Conservation (phyloP, 805 yeast species). For the Cyberlindnera samutprakarnensis region DNA sequence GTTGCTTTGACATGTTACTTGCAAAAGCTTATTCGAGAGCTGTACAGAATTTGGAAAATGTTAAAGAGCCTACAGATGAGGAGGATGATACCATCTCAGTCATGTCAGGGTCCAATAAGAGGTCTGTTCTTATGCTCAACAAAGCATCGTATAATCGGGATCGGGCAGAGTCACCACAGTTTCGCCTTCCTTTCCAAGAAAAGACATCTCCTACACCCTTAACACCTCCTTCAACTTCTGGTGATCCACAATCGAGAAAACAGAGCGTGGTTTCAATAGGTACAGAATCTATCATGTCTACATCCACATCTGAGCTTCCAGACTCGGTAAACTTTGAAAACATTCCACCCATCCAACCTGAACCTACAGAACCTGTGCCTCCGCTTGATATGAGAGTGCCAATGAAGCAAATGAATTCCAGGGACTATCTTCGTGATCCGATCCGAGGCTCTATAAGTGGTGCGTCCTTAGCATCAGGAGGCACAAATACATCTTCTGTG, state of each 20-base stretch:
- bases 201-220: conserved; percentile 10
- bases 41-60: conserved; percentile 24
- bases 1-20: conserved; percentile 53
- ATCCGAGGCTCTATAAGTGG: conserved; percentile 43
- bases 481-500: conserved; percentile 3
- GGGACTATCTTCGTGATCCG: conserved; percentile 24
- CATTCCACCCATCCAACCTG: conserved; percentile 49
- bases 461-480: conserved; percentile 2
- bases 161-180: conserved; percentile 17
- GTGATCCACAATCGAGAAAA: conserved; percentile 26
- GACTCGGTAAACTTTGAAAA: conserved; percentile 22
- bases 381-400: conserved; percentile 11
- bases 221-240: neutral
- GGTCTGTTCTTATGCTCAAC: conserved; percentile 20
- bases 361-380: conserved; percentile 48
- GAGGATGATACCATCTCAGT: conserved; percentile 5
- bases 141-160: conserved; percentile 10
- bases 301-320: conserved; percentile 19
- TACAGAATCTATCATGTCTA: conserved; percentile 21
- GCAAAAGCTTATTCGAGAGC: conserved; percentile 61
- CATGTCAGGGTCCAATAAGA: conserved; percentile 18
- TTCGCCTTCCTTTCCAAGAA: conserved; percentile 68
- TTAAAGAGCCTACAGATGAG: conserved; percentile 9
- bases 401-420: conserved; percentile 7
- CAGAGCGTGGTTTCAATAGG: conserved; percentile 31